Evolutionary conservation across 2,329 filamentous ascomycete genomes (phyloP), one percentile per base, ranked within the genome.

Genomic region (Coccinonectria pachysandricola): DNA sequence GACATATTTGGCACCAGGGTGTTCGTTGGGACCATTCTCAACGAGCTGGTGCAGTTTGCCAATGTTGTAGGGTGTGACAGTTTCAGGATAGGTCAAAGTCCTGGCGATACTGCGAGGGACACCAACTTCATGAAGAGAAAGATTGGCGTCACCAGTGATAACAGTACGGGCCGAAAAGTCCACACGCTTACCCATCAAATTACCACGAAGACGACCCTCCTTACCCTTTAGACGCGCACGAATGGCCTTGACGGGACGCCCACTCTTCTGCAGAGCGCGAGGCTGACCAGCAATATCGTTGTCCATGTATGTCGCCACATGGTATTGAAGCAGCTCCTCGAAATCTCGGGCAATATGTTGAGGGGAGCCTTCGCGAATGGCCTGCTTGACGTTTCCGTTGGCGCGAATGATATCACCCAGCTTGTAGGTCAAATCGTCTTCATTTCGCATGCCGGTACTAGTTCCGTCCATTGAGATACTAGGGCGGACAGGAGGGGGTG

Each of bases 401-500:
- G 91, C 88, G 42, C 91, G 86, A 45, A 99, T 91, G 47, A 99
- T 95, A 58, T 99, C 91, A 48, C 87, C 87, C 16, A 99, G 68
- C 62, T 99, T 99, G 71, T 95, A 98, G 0, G 91, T 99, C 70
- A 99, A 71, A 67, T 99, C 92, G 55, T 99, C 91, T 60, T 99
- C 91, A 52, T 91, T 91, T 37, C 91, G 81, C 65, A 88, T 78
- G 37, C 91, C 91, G 40, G 84, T 83, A 27, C 84, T 82, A 21
- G 85, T 93, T 27, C 91, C 87, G 49, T 96, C 92, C 63, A 96
- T 88, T 12, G 88, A 92, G 45, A 98, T 93, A 68, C 86, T 95
- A 5, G 91, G 91, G 28, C 91, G 81, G 19, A 99, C 92, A 3
- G 91, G 87, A 24, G 91, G 91, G 3, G 91, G 91, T 1, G 91